Evolutionary conservation across 805 yeast species (phyloP), one percentile per base, ranked within the genome.

Genomic region (Candida montana): DNA sequence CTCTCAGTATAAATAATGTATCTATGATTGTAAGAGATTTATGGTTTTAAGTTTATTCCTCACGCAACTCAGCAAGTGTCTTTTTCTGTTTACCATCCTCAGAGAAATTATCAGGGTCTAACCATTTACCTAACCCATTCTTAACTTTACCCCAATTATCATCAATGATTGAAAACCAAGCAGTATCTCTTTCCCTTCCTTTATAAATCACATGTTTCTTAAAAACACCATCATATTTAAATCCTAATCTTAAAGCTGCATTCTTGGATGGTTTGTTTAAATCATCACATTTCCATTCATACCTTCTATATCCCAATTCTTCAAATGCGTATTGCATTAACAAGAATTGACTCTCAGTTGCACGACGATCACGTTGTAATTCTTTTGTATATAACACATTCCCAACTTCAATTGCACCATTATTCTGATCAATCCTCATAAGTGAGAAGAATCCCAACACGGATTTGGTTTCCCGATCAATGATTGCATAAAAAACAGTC

Each of bases 271-370:
- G 44, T 2, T 13, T 20, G 20, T 40, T 40, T 10, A 31, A 23
- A 19, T 21, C 27, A 32, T 40, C 44, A 30, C 39, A 35, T 21
- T 40, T 40, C 44, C 44, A 40, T 40, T 40, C 44, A 23, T 40
- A 40, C 16, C 44, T 33, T 24, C 40, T 31, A 28, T 31, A 40
- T 5, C 30, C 31, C 28, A 40, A 17, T 7, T 27, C 28, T 17
- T 36, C 44, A 16, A 40, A 32, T 13, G 12, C 33, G 20, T 40
- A 35, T 9, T 29, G 26, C 44, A 40, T 35, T 5, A 36, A n/a
- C 13, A 40, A 27, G 16, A n/a, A 40, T 29, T 40, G 44, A 7
- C 37, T 20, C 18, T 40, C 44, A 11, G 44, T 31, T 7, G 44
- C 31, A 4, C 15, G 13, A 7, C 17, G 17, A 16, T 39, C 16